phyloP scores from a whole-genome alignment of 176 grass and related monocot genomes.

The Dactylis glomerata region DNA sequence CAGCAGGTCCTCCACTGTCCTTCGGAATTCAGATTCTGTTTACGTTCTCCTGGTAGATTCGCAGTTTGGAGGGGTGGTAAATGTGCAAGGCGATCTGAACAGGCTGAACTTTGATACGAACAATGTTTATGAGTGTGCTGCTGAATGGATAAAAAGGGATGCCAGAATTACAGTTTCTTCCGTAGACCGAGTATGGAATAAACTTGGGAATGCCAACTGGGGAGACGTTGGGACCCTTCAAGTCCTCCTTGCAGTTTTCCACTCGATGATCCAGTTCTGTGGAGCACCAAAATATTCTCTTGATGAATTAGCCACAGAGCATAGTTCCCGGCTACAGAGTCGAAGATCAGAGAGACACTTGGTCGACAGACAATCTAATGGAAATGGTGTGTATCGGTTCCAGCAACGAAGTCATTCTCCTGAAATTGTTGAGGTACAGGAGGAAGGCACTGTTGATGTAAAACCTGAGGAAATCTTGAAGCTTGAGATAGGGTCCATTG shows the following conservation, averaged over 20 bases:
- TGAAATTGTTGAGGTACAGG: conserved; percentile 92
- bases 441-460: conserved; percentile 52
- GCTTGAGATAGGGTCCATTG: conserved; percentile 74
- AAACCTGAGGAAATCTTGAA: conserved; percentile 67
- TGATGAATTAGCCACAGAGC: conserved; percentile 75
- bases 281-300: conserved; percentile 77
- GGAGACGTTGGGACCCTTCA: conserved; percentile 88
- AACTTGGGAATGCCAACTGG: conserved; percentile 99
- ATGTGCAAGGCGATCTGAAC: conserved; percentile 88
- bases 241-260: conserved; percentile 78
- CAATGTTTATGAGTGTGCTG: conserved; percentile 87
- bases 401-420: conserved; percentile 78
- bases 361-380: conserved; percentile 64
- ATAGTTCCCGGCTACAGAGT: conserved; percentile 79
- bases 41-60: conserved; percentile 91
- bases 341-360: conserved; percentile 95
- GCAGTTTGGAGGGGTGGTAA: conserved; percentile 88
- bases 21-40: conserved; percentile 72
- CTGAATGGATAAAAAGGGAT: conserved; percentile 79
- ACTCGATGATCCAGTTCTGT: conserved; percentile 82
- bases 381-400: conserved; percentile 62
- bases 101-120: conserved; percentile 78
- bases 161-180: conserved; percentile 78
- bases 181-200: conserved; percentile 89
- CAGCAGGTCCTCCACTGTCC: conserved; percentile 72